Evolutionary conservation across 23 red algal species (phyloP).

Genomic region (Gracilaria gracilis): DNA sequence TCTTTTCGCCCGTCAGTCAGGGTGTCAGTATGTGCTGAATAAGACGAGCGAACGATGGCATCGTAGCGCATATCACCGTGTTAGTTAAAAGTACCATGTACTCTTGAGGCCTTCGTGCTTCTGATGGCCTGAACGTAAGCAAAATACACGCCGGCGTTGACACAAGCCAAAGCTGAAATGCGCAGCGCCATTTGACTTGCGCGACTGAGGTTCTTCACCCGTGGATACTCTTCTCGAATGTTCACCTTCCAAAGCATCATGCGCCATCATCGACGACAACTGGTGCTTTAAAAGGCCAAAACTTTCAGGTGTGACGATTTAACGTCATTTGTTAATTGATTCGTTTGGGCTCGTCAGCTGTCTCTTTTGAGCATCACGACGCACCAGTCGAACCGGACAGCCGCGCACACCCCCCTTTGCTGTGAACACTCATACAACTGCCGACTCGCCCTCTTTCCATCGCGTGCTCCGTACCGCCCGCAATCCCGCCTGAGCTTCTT

Average conservation of each 20-base stretch:
- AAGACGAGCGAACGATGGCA: conserved; percentile 35
- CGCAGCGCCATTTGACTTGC: conserved; percentile 8
- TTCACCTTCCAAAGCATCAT: no score
- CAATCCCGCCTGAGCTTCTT: neutral
- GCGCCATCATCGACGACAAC: no score
- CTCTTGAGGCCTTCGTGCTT: conserved; percentile 21
- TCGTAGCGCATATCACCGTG: conserved; percentile 23
- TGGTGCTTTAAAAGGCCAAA: neutral
- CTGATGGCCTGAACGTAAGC: conserved; percentile 43
- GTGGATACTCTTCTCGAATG: neutral
- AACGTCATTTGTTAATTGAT: conserved; percentile 16
- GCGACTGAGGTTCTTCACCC: conserved; percentile 2
- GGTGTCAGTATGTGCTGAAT: neutral
- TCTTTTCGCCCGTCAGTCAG: neutral
- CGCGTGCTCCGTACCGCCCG: neutral
- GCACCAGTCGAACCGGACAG: no score
- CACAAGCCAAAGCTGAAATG: neutral
- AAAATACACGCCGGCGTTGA: conserved; percentile 45
- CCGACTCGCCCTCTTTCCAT: neutral
- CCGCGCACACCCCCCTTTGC: no score
- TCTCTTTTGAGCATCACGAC: neutral
- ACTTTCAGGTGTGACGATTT: neutral
- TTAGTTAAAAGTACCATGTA: conserved; percentile 36
- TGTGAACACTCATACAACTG: neutral
- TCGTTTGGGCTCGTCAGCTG: neutral